These are phyloP conservation scores for Coffea humblotiana DNA, from an alignment of 305 asterid species.

Conservation along the genomic window DNA sequence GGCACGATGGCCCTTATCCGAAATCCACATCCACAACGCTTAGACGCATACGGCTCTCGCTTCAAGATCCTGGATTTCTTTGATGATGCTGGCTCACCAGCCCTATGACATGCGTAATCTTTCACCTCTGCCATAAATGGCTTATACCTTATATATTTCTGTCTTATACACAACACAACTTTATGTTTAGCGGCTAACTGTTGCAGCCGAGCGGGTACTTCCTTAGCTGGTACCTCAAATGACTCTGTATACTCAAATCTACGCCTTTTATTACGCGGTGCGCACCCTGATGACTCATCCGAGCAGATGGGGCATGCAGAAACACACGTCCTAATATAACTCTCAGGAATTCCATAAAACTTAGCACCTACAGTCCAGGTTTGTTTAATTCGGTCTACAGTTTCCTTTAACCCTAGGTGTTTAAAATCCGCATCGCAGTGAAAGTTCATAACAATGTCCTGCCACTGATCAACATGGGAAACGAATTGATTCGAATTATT, in stretches of 20 bases:
- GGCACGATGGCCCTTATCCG: constrained; percentile 95
- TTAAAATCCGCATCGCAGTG: constrained; percentile 71
- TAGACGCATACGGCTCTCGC: constrained; percentile 83
- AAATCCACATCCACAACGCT: constrained; percentile 93
- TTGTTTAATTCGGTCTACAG: constrained; percentile 82
- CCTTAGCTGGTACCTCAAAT: constrained; percentile 82
- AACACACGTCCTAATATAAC: constrained; percentile 80
- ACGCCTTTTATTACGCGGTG: constrained; percentile 73
- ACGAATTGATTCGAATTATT: constrained; percentile 75
- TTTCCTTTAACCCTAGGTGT: constrained; percentile 85
- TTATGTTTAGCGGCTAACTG: constrained; percentile 83
- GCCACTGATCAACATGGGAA: constrained; percentile 92
- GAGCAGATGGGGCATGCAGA: constrained; percentile 73
- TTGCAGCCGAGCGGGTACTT: constrained; percentile 67
- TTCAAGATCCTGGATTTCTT: constrained; percentile 67
- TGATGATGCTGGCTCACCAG: constrained; percentile 88
- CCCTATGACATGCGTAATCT: constrained; percentile 97
- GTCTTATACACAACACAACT: constrained; percentile 86
- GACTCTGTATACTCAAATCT: constrained; percentile 88
- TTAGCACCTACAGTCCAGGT: constrained; percentile 96
- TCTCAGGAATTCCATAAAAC: constrained; percentile 95
- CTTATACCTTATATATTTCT: constrained; percentile 89
- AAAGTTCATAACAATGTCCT: constrained; percentile 83
- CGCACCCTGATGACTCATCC: constrained; percentile 69
- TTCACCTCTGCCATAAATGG: constrained; percentile 99